A percentile compares a stretch with the other conserved stretches of the same genome.
Evolutionary conservation across 345 rosid species (phyloP).

Genomic region (Arabis hirsuta): DNA sequence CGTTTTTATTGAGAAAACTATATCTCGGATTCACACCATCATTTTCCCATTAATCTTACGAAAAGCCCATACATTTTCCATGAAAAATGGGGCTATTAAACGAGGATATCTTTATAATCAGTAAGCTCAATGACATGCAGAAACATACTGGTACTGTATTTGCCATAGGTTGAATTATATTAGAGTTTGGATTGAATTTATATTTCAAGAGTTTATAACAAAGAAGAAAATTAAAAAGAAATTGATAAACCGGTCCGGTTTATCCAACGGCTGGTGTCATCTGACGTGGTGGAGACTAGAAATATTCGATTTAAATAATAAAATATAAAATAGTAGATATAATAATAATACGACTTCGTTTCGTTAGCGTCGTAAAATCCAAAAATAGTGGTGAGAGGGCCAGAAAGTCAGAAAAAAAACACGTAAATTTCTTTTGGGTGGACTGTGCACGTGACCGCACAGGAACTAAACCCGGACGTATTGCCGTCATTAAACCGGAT

Average conservation of each 20-base stretch:
- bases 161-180: too few relatives aligned
- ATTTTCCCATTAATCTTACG: too few relatives aligned
- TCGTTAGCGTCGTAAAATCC: neutral
- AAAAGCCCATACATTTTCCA: too few relatives aligned
- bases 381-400: conserved; percentile 20
- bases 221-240: too few relatives aligned
- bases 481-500: conserved; percentile 54
- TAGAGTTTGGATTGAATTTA: too few relatives aligned
- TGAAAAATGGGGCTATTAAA: too few relatives aligned
- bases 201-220: too few relatives aligned
- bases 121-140: too few relatives aligned
- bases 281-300: conserved; percentile 19
- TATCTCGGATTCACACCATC: neutral
- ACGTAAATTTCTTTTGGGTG: conserved; percentile 27
- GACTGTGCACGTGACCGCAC: conserved; percentile 47
- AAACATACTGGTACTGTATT: too few relatives aligned
- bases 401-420: conserved; percentile 29
- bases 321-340: neutral
- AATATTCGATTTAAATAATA: neutral
- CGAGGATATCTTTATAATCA: too few relatives aligned
- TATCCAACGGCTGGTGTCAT: conserved; percentile 5
- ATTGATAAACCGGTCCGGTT: conserved; percentile 17
- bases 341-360: neutral
- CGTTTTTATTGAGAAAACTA: too few relatives aligned
- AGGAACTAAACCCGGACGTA: conserved; percentile 76